Conservation (phyloP, 768 basidiomycete genomes). For the Dentipellis fragilis region DNA sequence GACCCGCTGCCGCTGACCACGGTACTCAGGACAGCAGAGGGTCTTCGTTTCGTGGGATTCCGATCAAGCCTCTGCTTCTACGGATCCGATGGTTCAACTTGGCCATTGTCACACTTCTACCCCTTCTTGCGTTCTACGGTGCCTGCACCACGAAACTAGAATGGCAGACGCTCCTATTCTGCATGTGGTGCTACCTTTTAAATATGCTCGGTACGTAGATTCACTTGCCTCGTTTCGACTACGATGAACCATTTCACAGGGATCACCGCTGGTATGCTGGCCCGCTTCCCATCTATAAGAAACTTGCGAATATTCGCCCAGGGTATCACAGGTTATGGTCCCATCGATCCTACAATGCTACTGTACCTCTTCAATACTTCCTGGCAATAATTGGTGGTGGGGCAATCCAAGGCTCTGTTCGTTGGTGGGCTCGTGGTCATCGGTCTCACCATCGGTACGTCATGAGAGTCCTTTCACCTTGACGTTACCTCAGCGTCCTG, state of each 20-base stretch:
- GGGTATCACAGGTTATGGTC: conserved; percentile 50
- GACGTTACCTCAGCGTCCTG: not conserved
- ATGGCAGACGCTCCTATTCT: not conserved
- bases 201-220: conserved; percentile 4
- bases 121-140: conserved; percentile 1
- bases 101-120: not conserved
- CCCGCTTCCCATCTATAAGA: not conserved
- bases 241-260: conserved; percentile 5
- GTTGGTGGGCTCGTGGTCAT: conserved; percentile 49
- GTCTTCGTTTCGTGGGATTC: not conserved
- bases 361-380: conserved; percentile 34
- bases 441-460: conserved; percentile 37
- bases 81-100: conserved; percentile 5
- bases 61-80: not conserved
- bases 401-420: conserved; percentile 44
- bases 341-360: conserved; percentile 45
- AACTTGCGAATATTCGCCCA: conserved; percentile 18
- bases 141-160: not conserved
- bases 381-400: conserved; percentile 36
- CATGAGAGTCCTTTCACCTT: not conserved
- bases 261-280: conserved; percentile 14
- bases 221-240: not conserved
- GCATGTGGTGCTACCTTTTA: not conserved
- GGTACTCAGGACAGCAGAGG: too few species aligned
- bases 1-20: too few species aligned